These are phyloP conservation scores for Brettanomyces custersianus DNA, from an alignment of 805 yeast species.

Conservation along the genomic window DNA sequence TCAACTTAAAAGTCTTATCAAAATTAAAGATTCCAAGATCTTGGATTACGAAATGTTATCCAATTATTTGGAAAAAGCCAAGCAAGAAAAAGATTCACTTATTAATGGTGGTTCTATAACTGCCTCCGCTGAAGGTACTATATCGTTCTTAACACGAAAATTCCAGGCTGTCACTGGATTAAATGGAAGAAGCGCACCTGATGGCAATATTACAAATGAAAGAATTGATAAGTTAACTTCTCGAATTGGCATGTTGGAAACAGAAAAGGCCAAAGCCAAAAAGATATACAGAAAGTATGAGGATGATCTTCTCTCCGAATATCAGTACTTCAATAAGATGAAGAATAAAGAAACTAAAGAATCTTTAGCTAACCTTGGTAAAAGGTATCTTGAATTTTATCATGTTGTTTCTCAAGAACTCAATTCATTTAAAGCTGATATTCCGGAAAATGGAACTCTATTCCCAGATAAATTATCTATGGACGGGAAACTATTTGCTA, in stretches of 20 bases:
- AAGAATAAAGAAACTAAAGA: slow-evolving; percentile 70
- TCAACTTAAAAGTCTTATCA: slow-evolving; percentile 59
- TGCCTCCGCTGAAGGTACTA: slow-evolving; percentile 26
- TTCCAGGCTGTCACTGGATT: slow-evolving; percentile 37
- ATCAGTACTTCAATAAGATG: slow-evolving; percentile 65
- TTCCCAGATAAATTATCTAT: slow-evolving; percentile 15
- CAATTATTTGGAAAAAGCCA: slow-evolving; percentile 68
- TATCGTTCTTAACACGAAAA: slow-evolving; percentile 33
- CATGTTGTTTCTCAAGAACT: slow-evolving; percentile 60
- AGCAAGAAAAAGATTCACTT: slow-evolving; percentile 43
- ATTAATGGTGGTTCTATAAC: slow-evolving; percentile 28
- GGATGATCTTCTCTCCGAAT: slow-evolving; percentile 38
- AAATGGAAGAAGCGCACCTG: slow-evolving; percentile 24
- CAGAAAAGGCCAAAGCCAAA: slow-evolving; percentile 35
- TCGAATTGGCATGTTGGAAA: slow-evolving; percentile 34
- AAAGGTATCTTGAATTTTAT: slow-evolving; percentile 68
- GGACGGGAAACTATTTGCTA: slow-evolving; percentile 15
- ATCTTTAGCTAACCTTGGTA: slow-evolving; percentile 65
- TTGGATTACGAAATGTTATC: slow-evolving; percentile 81
- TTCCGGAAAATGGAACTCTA: slow-evolving; percentile 1
- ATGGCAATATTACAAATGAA: slow-evolving; percentile 35
- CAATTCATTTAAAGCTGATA: slow-evolving; percentile 31
- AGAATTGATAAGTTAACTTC: slow-evolving; percentile 30
- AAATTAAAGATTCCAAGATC: slow-evolving; percentile 82
- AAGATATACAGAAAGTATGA: slow-evolving; percentile 39